Base-by-base conservation (phyloP, 495 filamentous ascomycete species). In the Clavariopsis aquatica region DNA sequence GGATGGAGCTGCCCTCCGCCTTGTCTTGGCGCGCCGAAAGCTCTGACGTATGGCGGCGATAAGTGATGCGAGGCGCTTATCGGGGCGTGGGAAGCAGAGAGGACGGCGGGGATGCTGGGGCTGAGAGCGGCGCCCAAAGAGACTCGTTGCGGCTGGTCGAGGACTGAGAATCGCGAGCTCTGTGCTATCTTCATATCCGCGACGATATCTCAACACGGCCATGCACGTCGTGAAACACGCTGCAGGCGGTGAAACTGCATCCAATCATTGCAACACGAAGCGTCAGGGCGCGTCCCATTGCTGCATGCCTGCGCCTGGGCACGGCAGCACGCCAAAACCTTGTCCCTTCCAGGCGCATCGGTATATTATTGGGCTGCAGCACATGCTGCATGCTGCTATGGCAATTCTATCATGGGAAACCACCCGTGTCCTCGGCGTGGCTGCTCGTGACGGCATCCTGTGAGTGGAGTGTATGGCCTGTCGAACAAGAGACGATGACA, bases 211-310 rank as follows among this genome's bases (percentile, higher is more conserved):
- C 43, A 24, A n/a, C 12, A n/a, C n/a, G n/a, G n/a, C n/a, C n/a
- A 49, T 54, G 59, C 60, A 34, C 24, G 51, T 43, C 56, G 4
- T 31, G 43, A 56, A 56, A 55, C 58, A 52, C 41, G 24, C 52
- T 13, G 38, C 6, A 23, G 57, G 49, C 57, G 64, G 58, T 62
- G 52, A 62, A 62, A 67, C 58, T 52, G 1, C 1, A 22, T 57
- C 64, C 64, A 67, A 67, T 67, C 64, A 62, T 49, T 49, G 55
- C 46, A 7, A 65, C 62, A 65, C 55, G 55, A 65, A 59, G n/a
- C 49, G 54, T 60, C 63, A 66, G 63, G 63, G 63, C 56, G 17
- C 19, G 22, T 47, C 13, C 34, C 31, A 55, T 55, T 58, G 59
- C 59, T 65, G 62, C 62, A 55, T 36, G n/a, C 45, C 8, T 24